Evolutionary conservation across 2,329 filamentous ascomycete species (phyloP).

Genomic region (Diaporthe nobilis): DNA sequence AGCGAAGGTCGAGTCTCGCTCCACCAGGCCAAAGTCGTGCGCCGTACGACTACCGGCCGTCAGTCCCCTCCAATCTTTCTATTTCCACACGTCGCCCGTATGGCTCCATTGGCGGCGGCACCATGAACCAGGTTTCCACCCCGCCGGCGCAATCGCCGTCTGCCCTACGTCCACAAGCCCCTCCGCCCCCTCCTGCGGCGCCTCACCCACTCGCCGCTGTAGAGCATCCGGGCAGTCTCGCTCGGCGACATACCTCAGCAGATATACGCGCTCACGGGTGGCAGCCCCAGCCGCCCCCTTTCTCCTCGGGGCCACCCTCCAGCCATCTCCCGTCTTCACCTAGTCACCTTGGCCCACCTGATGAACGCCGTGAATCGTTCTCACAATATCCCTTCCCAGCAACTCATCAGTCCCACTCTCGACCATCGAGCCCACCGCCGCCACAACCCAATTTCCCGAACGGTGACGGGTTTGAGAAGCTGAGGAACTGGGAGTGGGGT

Average conservation of each 20-base stretch:
- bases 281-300: constrained; percentile 75
- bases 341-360: constrained; percentile 63
- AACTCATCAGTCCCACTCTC: constrained; percentile 63
- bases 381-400: constrained; percentile 67
- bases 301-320: constrained; percentile 70
- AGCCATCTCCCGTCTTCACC: constrained; percentile 70
- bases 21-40: constrained; percentile 68
- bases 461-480: constrained; percentile 58
- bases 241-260: constrained; percentile 91
- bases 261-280: constrained; percentile 93
- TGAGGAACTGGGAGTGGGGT: constrained; percentile 71
- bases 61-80: constrained; percentile 85
- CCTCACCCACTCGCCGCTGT: constrained; percentile 72
- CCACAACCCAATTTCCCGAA: constrained; percentile 66
- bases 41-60: constrained; percentile 78
- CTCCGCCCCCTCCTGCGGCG: constrained; percentile 67
- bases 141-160: constrained; percentile 76
- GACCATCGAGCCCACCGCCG: constrained; percentile 68
- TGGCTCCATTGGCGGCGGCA: constrained; percentile 83
- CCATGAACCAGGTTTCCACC: constrained; percentile 27
- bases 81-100: constrained; percentile 83
- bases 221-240: constrained; percentile 77
- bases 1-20: constrained; percentile 78
- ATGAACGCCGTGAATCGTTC: constrained; percentile 70
- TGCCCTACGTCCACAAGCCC: constrained; percentile 77